These are phyloP conservation scores for Botrytis galanthina DNA, from an alignment of 2,329 filamentous ascomycete genomes.

Conservation along the genomic window DNA sequence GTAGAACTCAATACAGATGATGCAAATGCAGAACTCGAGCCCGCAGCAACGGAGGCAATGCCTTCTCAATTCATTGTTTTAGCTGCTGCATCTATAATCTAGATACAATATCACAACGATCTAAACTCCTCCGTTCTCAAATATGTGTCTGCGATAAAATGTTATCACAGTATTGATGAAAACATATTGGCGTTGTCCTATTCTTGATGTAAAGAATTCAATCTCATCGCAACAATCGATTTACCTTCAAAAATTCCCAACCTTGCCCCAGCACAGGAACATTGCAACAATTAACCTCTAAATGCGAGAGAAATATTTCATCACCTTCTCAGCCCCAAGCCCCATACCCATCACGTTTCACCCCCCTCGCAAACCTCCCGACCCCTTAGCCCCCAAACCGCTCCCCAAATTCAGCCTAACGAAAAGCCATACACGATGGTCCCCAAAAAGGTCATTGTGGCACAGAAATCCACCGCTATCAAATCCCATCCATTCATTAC, in stretches of 20 bases:
- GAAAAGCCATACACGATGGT: neutral
- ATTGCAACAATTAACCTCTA: neutral
- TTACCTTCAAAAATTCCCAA: neutral
- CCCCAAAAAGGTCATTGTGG: neutral
- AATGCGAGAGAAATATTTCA: neutral
- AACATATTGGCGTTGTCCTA: too few species aligned
- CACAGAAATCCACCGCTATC: neutral
- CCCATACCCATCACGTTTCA: neutral
- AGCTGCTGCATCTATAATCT: neutral
- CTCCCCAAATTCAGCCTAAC: neutral
- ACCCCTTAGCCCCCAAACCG: neutral
- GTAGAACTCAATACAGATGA: neutral
- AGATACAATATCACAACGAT: neutral
- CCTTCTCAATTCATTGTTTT: neutral
- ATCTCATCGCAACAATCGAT: neutral
- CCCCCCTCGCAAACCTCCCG: neutral
- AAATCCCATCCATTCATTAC: neutral
- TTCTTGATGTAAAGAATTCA: neutral
- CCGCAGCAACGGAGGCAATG: neutral
- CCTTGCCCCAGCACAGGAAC: neutral
- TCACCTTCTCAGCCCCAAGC: neutral
- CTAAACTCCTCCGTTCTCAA: neutral
- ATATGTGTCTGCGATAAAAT: neutral
- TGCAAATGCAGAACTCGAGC: neutral
- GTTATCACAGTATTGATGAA: neutral